A percentile compares a stretch with the other conserved stretches of the same genome.
Conservation (phyloP, 2,329 filamentous ascomycete genomes). For the Diaporthe velutina region DNA sequence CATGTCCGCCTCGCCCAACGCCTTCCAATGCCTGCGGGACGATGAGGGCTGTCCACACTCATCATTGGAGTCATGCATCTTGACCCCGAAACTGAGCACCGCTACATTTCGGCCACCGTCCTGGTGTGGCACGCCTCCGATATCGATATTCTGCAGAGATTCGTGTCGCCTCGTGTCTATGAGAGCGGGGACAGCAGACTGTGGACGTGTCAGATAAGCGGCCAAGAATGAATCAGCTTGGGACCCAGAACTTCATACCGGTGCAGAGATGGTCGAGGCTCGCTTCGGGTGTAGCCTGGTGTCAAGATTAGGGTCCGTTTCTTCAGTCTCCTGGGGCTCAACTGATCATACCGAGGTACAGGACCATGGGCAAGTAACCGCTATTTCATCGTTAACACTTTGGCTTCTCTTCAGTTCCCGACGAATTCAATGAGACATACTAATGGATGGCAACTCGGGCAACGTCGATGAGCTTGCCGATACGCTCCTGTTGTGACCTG, state of each 20-base stretch:
- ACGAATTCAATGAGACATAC: constrained; percentile 64
- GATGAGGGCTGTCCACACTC: constrained; percentile 24
- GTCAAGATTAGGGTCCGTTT: constrained; percentile 38
- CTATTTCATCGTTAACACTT: constrained; percentile 62
- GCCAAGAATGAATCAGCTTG: neutral
- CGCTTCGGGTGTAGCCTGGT: constrained; percentile 91
- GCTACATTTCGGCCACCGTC: neutral
- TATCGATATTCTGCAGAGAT: constrained; percentile 15
- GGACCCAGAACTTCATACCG: constrained; percentile 24
- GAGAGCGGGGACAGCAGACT: constrained; percentile 63
- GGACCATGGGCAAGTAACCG: constrained; percentile 95
- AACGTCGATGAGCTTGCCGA: constrained; percentile 95
- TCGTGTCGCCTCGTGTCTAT: constrained; percentile 52
- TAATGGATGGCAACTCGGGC: constrained; percentile 96
- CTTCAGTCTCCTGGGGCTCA: constrained; percentile 30
- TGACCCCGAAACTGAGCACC: neutral
- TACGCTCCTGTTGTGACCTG: constrained; percentile 81
- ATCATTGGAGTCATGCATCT: neutral
- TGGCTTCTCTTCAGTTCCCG: neutral
- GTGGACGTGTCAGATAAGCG: constrained; percentile 34
- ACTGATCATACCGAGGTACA: constrained; percentile 84
- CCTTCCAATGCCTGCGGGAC: constrained; percentile 31
- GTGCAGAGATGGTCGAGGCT: constrained; percentile 79
- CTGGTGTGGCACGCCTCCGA: neutral
- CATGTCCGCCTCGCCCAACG: constrained; percentile 19